Conservation (phyloP, 2,329 filamentous ascomycete species). For the Stemphylium vesicarium region DNA sequence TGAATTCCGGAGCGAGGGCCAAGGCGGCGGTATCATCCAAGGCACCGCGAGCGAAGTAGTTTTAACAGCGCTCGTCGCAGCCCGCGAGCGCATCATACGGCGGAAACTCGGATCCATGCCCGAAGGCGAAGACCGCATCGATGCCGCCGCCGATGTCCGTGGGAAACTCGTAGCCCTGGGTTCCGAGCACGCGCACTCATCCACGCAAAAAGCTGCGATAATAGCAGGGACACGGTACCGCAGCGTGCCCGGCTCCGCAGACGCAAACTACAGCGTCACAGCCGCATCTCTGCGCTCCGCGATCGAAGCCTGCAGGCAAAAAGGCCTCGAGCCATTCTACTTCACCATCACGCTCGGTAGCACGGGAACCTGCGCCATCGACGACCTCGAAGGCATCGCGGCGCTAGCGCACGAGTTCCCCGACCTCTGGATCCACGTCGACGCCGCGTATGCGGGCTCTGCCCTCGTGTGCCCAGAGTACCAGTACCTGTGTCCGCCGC, state of each 20-base stretch:
- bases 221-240: constrained; percentile 85
- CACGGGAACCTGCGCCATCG: constrained; percentile 85
- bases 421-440: constrained; percentile 87
- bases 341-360: constrained; percentile 84
- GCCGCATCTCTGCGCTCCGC: constrained; percentile 65
- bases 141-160: constrained; percentile 70
- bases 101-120: constrained; percentile 35
- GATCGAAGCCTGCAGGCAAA: constrained; percentile 68
- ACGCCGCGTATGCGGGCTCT: constrained; percentile 90
- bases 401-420: constrained; percentile 61
- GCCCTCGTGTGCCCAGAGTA: constrained; percentile 83
- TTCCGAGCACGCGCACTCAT: constrained; percentile 80
- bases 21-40: constrained; percentile 92
- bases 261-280: constrained; percentile 73
- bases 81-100: constrained; percentile 71
- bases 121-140: constrained; percentile 50
- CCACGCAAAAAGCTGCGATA: constrained; percentile 84
- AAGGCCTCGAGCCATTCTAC: constrained; percentile 84
- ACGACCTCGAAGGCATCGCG: constrained; percentile 77
- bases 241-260: constrained; percentile 67
- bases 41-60: constrained; percentile 88
- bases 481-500: constrained; percentile 68
- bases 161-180: constrained; percentile 80
- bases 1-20: constrained; percentile 74
- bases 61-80: constrained; percentile 84